A percentile compares a stretch with the other conserved stretches of the same genome.
These are phyloP conservation scores for Puccinia coronata DNA, from an alignment of 1,284 basidiomycete genomes.

Conservation along the genomic window DNA sequence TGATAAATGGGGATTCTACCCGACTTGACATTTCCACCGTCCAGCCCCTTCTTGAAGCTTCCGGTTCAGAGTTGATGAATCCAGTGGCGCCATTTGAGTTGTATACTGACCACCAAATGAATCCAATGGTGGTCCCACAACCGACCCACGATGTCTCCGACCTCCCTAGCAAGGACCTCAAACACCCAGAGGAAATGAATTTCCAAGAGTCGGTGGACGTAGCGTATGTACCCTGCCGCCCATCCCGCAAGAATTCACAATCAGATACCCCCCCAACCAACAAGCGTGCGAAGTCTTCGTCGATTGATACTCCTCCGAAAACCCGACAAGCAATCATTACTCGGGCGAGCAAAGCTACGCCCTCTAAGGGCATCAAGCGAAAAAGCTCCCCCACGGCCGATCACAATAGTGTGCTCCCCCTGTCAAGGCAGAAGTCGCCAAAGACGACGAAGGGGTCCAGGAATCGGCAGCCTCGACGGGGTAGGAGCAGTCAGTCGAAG, in stretches of 20 bases:
- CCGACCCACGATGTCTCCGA: neutral
- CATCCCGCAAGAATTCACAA: neutral
- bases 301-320: neutral
- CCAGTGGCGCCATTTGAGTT: constrained; percentile 9
- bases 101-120: constrained; percentile 40
- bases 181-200: neutral
- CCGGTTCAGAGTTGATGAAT: neutral
- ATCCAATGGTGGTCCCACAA: constrained; percentile 7
- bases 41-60: neutral
- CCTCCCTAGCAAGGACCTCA: neutral
- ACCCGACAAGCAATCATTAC: neutral
- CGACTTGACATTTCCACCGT: neutral
- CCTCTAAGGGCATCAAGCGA: neutral
- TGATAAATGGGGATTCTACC: neutral
- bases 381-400: constrained; percentile 1
- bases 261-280: neutral
- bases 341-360: neutral
- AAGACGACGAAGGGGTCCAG: neutral
- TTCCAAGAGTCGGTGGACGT: neutral
- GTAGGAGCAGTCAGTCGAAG: neutral
- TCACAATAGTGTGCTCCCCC: neutral
- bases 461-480: neutral
- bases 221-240: neutral
- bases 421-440: neutral
- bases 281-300: neutral